Conservation (phyloP, 768 basidiomycete species). For the Boletus sensibilis region DNA sequence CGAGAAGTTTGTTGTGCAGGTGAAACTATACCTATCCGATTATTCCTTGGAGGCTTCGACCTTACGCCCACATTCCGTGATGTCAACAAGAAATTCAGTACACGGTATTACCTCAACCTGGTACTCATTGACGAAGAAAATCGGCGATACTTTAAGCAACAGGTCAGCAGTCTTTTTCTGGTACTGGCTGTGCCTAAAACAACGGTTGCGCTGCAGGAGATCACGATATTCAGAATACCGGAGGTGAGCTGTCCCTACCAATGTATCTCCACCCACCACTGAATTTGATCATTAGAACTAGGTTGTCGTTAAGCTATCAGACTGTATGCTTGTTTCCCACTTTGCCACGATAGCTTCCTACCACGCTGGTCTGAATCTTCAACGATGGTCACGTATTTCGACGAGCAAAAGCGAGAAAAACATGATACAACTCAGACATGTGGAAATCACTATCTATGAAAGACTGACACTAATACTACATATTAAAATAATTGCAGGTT, state of each 20-base stretch:
- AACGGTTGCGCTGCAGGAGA: conserved; percentile 51
- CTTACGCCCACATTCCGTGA: conserved; percentile 98
- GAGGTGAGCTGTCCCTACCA: conserved; percentile 48
- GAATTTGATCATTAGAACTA: conserved; percentile 34
- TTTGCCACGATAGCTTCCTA: conserved; percentile 2
- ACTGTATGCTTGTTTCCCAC: conserved; percentile 1
- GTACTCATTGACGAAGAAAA: conserved; percentile 99
- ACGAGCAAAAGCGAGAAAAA: background rate
- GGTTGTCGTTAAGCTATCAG: conserved; percentile 8
- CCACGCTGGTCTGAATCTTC: conserved; percentile 2
- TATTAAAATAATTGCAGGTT: background rate
- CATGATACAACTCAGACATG: background rate
- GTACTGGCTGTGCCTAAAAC: background rate
- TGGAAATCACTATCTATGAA: conserved; percentile 2
- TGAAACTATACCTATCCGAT: conserved; percentile 95
- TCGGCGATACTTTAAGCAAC: conserved; percentile 95
- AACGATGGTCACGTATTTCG: background rate
- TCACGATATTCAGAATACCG: conserved; percentile 88
- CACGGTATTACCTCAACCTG: conserved; percentile 94
- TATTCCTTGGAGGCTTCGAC: conserved; percentile 98
- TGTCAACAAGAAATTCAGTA: conserved; percentile 99
- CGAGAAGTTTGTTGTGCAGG: conserved; percentile 45
- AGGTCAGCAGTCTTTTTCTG: conserved; percentile 45
- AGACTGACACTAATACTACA: conserved; percentile 16
- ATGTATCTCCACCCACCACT: background rate